These are phyloP conservation scores for Leptosphaerulina australis DNA, from an alignment of 2,329 filamentous ascomycete species.

Conservation along the genomic window DNA sequence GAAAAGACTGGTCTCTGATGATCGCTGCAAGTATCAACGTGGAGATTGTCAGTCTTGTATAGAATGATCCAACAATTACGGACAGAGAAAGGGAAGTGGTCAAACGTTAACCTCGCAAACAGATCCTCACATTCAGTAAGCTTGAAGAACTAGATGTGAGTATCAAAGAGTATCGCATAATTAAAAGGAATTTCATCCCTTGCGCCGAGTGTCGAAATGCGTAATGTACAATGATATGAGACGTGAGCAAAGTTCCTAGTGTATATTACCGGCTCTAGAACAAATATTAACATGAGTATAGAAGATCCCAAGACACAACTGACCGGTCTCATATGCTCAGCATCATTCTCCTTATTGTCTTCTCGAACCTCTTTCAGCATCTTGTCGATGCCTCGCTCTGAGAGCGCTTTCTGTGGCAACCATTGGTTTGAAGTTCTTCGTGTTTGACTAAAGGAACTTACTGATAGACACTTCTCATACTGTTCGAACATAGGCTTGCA, in stretches of 20 bases:
- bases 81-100: too few species aligned
- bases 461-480: constrained; percentile 85
- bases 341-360: constrained; percentile 86
- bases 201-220: not conserved
- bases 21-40: not conserved
- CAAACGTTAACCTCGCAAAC: too few species aligned
- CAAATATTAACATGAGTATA: not conserved
- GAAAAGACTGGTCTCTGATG: not conserved
- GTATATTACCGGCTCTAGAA: constrained; percentile 1
- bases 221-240: not conserved
- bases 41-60: not conserved
- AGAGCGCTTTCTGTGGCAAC: constrained; percentile 72
- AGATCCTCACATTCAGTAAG: too few species aligned
- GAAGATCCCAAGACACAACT: constrained; percentile 6
- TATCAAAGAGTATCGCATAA: constrained; percentile 6
- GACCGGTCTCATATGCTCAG: constrained; percentile 62
- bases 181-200: not conserved
- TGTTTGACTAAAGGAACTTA: constrained; percentile 53
- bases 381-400: constrained; percentile 87
- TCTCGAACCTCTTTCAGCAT: constrained; percentile 90
- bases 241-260: not conserved
- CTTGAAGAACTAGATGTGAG: not conserved
- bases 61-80: not conserved
- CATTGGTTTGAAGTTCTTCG: constrained; percentile 6
- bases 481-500: constrained; percentile 85